Evolutionary conservation across 1,284 basidiomycete species (phyloP).

Genomic region (Puccinia sorghi): DNA sequence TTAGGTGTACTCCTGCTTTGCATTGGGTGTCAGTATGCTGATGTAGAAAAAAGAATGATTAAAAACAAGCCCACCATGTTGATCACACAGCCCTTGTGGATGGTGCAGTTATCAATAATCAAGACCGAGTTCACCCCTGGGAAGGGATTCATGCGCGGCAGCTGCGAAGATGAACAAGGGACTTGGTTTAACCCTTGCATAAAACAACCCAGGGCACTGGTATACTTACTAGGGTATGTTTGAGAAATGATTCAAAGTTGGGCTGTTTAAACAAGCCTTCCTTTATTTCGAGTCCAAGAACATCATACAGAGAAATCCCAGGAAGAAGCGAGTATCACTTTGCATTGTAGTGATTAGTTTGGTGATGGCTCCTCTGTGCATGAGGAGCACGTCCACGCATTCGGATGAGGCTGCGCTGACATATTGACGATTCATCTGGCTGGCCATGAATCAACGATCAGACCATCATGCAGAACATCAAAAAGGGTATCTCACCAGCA

Average conservation of each 20-base stretch:
- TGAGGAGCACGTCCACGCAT: neutral
- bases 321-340: neutral
- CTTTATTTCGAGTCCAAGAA: neutral
- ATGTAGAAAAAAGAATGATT: no score
- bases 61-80: neutral
- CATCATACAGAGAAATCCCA: neutral
- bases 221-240: neutral
- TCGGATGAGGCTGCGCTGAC: neutral
- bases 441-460: neutral
- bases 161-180: neutral
- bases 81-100: conserved; percentile 14
- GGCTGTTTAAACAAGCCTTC: neutral
- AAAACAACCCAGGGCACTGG: neutral
- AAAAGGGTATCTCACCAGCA: neutral
- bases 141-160: conserved; percentile 26
- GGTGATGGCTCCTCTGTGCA: neutral
- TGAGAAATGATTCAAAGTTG: conserved; percentile 6
- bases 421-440: conserved; percentile 7
- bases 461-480: neutral
- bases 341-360: neutral
- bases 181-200: neutral
- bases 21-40: no score
- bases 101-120: conserved; percentile 6
- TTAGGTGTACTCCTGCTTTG: neutral
- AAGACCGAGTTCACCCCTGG: conserved; percentile 11